Conservation (phyloP, 257 asterid genomes). For the Osmanthus fragrans region DNA sequence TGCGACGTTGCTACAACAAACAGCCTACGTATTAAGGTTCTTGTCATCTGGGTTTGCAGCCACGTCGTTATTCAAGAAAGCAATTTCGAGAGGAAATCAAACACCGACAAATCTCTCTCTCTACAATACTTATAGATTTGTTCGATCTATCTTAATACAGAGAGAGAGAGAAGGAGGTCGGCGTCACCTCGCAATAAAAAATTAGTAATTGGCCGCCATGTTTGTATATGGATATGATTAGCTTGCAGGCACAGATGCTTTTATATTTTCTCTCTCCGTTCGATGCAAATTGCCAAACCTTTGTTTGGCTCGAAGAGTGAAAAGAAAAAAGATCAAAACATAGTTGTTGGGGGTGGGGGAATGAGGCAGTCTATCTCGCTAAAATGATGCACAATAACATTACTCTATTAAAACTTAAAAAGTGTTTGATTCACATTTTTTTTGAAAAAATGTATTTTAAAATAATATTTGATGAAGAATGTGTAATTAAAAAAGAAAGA, state of each 20-base stretch:
- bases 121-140: neutral
- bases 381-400: no score
- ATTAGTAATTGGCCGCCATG: slow-evolving; percentile 24
- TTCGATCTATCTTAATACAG: neutral
- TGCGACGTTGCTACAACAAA: slow-evolving; percentile 12
- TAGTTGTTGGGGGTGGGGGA: neutral
- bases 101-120: slow-evolving; percentile 60
- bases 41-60: slow-evolving; percentile 31
- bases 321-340: neutral
- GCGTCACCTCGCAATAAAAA: neutral
- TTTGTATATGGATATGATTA: neutral
- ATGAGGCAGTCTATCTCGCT: neutral
- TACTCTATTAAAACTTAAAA: no score
- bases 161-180: neutral
- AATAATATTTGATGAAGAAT: no score
- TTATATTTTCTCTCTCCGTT: neutral
- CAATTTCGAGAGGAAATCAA: slow-evolving; percentile 4
- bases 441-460: no score
- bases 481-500: no score
- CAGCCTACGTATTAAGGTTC: slow-evolving; percentile 22
- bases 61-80: slow-evolving; percentile 30
- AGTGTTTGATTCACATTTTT: no score
- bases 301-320: slow-evolving; percentile 22
- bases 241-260: slow-evolving; percentile 17
- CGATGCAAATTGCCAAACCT: neutral